Evolutionary conservation across 371 early-diverging fungal genomes (phyloP), one percentile per base, ranked within the genome.

Genomic region (Conidiobolus incongruus): DNA sequence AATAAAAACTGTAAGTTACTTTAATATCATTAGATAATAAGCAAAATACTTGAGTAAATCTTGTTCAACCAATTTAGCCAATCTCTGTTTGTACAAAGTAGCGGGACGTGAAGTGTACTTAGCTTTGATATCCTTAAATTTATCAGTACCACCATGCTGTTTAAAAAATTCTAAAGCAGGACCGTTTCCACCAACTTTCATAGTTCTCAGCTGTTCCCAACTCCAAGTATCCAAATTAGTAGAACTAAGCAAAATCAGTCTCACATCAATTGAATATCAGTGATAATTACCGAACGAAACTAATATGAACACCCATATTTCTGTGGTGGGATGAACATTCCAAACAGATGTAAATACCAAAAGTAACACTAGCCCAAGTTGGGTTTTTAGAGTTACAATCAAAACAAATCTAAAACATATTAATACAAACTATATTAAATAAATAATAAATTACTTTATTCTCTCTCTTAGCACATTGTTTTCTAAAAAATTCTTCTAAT

Each of bases 61-160:
- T 68, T 49, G 84, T 85, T 4, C 86, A 86, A 95, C 60, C 99
- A 98, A 45, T 96, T 93, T 29, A 92, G 70, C 61, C 98, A 99
- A 40, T 98, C 66, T 58, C 96, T 99, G 45, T 94, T 77, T 35
- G 97, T 99, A 62, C 77, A 96, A 1, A 91, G 85, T 83, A 45
- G 85, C 80, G 31, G 91, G 71, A 98, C 99, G 98, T 19, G 85
- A 85, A 26, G 99, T 98, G 59, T 89, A 90, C 58, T 88, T 86
- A 42, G 80, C 75, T 29, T 70, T 70, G 59, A 99, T 31, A 66
- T 62, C 80, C 85, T 57, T 26, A 39, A 38, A 46, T 40, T 26
- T 38, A 15, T 38, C 22, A 7, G 23, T 21, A 10, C 44, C 44
- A 7, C 44, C 44, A 16, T 44, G 31, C 15, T 6, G 22, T 23